phyloP scores from a whole-genome alignment of 106 monocot species.

The Agapanthus africanus region DNA sequence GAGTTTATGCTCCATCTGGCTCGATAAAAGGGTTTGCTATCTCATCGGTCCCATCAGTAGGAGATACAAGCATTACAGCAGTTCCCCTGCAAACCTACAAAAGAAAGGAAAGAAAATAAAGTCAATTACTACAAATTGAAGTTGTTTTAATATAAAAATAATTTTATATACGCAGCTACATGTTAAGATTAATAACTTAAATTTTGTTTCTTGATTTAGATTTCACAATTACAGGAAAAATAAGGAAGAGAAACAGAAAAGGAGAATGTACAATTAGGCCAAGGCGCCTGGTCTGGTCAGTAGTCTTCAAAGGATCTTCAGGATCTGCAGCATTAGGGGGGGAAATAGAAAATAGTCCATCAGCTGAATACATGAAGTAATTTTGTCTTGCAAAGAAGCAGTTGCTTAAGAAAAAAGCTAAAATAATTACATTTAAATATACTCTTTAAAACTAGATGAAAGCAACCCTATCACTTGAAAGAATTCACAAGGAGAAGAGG shows the following conservation, averaged over 20 bases:
- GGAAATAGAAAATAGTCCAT: not conserved
- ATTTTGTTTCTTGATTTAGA: not conserved
- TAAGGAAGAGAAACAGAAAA: too few relatives aligned
- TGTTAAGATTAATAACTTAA: not conserved
- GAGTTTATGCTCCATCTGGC: constrained; percentile 46
- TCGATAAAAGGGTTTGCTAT: constrained; percentile 67
- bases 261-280: constrained; percentile 71
- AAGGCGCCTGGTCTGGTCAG: constrained; percentile 83
- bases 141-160: too few relatives aligned
- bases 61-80: constrained; percentile 73
- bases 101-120: not conserved
- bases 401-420: too few relatives aligned
- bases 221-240: too few relatives aligned
- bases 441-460: too few relatives aligned
- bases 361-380: not conserved
- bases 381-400: not conserved
- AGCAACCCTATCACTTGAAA: too few relatives aligned
- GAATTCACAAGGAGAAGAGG: too few relatives aligned
- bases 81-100: constrained; percentile 64
- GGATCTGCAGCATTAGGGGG: constrained; percentile 45
- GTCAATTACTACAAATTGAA: not conserved
- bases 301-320: constrained; percentile 88
- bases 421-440: too few relatives aligned
- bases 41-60: constrained; percentile 69
- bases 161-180: too few relatives aligned